A percentile compares a stretch with the other conserved stretches of the same genome.
Conservation (phyloP, 2,329 filamentous ascomycete genomes). For the Aspergillus vadensis region DNA sequence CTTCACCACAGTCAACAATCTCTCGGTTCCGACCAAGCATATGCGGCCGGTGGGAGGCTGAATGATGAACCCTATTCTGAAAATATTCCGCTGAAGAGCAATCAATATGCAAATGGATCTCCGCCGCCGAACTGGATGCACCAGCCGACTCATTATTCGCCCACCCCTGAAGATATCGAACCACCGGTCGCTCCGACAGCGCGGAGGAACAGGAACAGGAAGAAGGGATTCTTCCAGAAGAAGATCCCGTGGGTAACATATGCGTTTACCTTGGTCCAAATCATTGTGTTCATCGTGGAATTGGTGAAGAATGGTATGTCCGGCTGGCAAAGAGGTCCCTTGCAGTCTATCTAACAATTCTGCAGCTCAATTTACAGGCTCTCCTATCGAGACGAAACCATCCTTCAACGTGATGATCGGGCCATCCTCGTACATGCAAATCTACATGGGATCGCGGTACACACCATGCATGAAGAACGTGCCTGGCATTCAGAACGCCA, state of each 20-base stretch:
- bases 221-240: constrained; percentile 58
- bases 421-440: constrained; percentile 83
- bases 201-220: constrained; percentile 31
- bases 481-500: constrained; percentile 43
- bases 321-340: constrained; percentile 29
- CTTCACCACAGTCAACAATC: constrained; percentile 42
- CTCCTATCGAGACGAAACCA: constrained; percentile 69
- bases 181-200: constrained; percentile 20
- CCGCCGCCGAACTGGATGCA: constrained; percentile 43
- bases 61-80: constrained; percentile 44
- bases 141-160: constrained; percentile 49
- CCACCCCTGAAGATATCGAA: constrained; percentile 53
- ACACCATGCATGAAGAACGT: constrained; percentile 89
- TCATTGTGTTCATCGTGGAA: constrained; percentile 86
- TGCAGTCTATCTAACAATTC: constrained; percentile 11
- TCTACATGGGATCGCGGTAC: constrained; percentile 95
- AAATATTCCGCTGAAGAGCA: constrained; percentile 45
- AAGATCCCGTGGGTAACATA: constrained; percentile 80
- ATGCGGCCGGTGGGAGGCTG: constrained; percentile 34
- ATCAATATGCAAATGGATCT: constrained; percentile 37
- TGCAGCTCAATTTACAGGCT: constrained; percentile 72
- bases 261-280: constrained; percentile 72
- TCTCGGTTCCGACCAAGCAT: constrained; percentile 36
- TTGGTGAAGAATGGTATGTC: constrained; percentile 75
- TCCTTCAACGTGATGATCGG: constrained; percentile 97